Base-by-base conservation (phyloP, 2,329 filamentous ascomycete genomes). In the Microsporum ferrugineum region DNA sequence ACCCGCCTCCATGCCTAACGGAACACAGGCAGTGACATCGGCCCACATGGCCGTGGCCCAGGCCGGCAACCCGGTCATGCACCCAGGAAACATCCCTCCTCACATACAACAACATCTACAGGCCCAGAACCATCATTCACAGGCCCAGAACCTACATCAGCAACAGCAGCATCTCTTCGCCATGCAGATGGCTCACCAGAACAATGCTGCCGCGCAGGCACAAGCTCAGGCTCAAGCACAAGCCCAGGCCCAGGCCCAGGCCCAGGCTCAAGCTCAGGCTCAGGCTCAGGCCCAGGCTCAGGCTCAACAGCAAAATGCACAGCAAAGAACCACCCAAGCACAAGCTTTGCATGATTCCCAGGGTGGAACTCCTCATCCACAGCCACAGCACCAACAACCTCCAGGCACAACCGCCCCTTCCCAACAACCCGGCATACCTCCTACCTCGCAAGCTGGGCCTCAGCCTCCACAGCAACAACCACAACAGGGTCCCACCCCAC, bases 41-140 rank as follows among this genome's bases (percentile, higher is more conserved):
- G 75, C 74, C 31, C 76, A 78, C 62, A 65, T 78, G 62, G 74
- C 75, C 61, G 73, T 74, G 36, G 74, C 77, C 71, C 75, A 77
- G 57, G 70, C 66, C 8, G 74, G 61, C 6, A 70, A 77, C 60
- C 72, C 72, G 6, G 69, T 65, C 55, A 74, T 76, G 72, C 72
- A 73, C 59, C 71, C 72, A 29, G 68, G 73, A 23, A 73, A 72
- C 59, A 64, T 73, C 53, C 68, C 70, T 62, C 72, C 75, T 68
- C 74, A 76, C 59, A 68, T 75, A 41, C 75, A 75, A 62, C 73
- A 73, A 62, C 72, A 77, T 64, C 67, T 76, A 64, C 64, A 66
- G 60, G 65, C 61, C 17, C 64, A 66, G 59, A 64, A 62, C n/a
- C 64, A 72, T 8, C 73, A 76, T 61, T 69, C 70, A 51, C 75